These are phyloP conservation scores for Miscanthus sacchariflorus DNA, from an alignment of 202 grass and related monocot species.

Conservation along the genomic window DNA sequence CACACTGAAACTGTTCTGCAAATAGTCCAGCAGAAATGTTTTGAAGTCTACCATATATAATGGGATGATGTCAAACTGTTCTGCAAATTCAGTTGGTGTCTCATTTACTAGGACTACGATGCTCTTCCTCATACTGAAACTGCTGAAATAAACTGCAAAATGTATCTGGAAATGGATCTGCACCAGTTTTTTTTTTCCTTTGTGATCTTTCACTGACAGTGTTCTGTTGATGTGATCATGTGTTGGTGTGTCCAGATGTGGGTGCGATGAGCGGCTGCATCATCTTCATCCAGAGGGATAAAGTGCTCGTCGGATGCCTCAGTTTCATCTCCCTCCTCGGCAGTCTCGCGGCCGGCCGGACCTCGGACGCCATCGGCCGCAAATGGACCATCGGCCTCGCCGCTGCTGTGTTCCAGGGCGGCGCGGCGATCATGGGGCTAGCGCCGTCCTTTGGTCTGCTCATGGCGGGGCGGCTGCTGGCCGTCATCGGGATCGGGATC, in stretches of 20 bases:
- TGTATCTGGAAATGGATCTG: neutral
- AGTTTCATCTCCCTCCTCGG: constrained; percentile 78
- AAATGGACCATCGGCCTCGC: constrained; percentile 89
- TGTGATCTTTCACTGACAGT: neutral
- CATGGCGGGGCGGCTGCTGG: constrained; percentile 71
- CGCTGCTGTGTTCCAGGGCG: constrained; percentile 68
- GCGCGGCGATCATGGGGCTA: constrained; percentile 70
- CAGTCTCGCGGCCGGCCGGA: constrained; percentile 71
- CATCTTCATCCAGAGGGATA: constrained; percentile 82
- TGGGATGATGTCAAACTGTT: neutral
- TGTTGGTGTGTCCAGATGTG: constrained; percentile 57
- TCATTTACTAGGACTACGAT: too few relatives aligned
- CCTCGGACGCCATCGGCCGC: constrained; percentile 69
- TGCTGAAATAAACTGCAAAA: neutral
- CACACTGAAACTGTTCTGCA: neutral
- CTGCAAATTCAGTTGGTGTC: neutral
- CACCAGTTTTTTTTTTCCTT: neutral
- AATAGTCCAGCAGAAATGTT: neutral
- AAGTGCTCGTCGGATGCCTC: constrained; percentile 77
- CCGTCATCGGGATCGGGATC: constrained; percentile 79
- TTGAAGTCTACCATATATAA: too few relatives aligned
- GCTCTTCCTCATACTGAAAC: neutral
- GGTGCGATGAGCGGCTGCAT: constrained; percentile 89
- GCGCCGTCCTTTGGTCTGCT: constrained; percentile 74
- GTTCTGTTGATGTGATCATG: neutral